Percentiles rank a stretch among this genome's conserved stretches.
Evolutionary conservation across 192 early-diverging fungal genomes (phyloP).

Genomic region (Piromyces finnis): DNA sequence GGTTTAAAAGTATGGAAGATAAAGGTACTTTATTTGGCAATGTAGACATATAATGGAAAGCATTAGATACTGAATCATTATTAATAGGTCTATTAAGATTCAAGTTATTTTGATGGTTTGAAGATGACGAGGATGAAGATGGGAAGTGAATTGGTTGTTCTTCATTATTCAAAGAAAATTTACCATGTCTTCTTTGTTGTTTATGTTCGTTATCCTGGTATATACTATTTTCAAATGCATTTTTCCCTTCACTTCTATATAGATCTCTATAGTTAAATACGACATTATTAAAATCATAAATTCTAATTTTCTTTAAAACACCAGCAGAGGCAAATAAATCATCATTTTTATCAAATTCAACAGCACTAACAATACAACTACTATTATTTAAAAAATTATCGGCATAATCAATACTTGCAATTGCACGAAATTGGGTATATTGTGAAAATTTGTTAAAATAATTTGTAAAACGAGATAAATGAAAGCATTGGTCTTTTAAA

Average conservation of each 20-base stretch:
- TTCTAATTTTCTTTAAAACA: constrained; percentile 13
- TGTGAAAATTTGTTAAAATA: constrained; percentile 28
- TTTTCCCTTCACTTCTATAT: neutral
- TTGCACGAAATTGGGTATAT: constrained; percentile 45
- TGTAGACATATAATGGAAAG: neutral
- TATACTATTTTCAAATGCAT: neutral
- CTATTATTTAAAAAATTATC: constrained; percentile 36
- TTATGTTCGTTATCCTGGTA: neutral
- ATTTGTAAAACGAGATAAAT: neutral
- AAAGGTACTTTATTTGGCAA: neutral
- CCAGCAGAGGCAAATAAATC: constrained; percentile 61
- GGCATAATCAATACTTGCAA: constrained; percentile 65
- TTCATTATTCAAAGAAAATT: neutral
- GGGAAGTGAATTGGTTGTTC: too few relatives aligned
- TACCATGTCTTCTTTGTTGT: neutral
- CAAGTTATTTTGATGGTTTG: neutral
- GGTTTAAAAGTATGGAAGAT: neutral
- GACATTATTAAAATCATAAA: neutral
- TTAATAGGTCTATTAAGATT: neutral
- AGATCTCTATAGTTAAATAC: neutral
- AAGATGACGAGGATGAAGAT: too few relatives aligned
- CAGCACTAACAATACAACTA: constrained; percentile 73
- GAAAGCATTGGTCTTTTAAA: neutral
- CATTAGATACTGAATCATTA: neutral
- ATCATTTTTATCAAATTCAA: constrained; percentile 88